Conservation (phyloP, 2,329 filamentous ascomycete species). For the Trichoderma pleuroti region DNA sequence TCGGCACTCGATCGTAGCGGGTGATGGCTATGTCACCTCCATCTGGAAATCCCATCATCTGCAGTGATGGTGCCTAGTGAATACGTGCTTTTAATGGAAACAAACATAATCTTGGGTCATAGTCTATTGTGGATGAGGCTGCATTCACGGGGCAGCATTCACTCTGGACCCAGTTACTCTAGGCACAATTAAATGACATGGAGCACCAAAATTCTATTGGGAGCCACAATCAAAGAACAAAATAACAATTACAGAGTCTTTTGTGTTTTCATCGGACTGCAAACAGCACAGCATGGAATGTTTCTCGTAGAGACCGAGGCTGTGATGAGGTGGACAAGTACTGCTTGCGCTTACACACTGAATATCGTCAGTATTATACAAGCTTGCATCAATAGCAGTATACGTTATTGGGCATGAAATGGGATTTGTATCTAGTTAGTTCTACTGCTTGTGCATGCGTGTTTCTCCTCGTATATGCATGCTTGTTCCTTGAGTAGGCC, state of each 20-base stretch:
- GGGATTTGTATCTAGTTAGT: background rate
- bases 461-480: rapidly evolving
- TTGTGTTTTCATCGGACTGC: background rate
- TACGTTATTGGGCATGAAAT: background rate
- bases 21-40: background rate
- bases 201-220: background rate
- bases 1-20: background rate
- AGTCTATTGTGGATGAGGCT: background rate
- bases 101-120: background rate
- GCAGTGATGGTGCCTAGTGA: rapidly evolving
- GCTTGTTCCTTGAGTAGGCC: background rate
- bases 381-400: background rate
- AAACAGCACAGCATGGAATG: background rate
- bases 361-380: background rate
- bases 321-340: background rate
- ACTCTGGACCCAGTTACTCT: background rate
- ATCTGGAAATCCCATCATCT: background rate
- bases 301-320: background rate
- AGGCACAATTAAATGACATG: background rate
- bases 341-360: background rate
- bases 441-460: no score
- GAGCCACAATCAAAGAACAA: no score
- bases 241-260: no score
- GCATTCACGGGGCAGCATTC: background rate
- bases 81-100: background rate